A percentile compares a stretch with the other conserved stretches of the same genome.
Conservation (phyloP, 768 basidiomycete species). For the Boletus fagicola region DNA sequence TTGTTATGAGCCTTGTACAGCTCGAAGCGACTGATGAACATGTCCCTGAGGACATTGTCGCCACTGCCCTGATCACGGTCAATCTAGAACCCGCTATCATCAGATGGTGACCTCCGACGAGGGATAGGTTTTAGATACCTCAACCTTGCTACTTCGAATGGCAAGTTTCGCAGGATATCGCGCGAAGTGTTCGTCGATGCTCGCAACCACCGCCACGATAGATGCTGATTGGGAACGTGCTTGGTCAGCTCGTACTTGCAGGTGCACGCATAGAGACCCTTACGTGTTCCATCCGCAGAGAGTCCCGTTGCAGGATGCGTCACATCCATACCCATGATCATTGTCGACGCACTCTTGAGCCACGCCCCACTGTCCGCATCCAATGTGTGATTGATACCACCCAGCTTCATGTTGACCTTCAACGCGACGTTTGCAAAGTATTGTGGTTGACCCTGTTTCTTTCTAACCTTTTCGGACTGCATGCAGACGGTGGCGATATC, state of each 20-base stretch:
- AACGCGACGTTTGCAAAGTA: constrained; percentile 56
- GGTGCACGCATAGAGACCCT: neutral
- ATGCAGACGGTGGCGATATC: constrained; percentile 67
- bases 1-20: constrained; percentile 37
- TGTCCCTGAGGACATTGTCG: constrained; percentile 39
- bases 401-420: constrained; percentile 57
- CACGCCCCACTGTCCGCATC: constrained; percentile 39
- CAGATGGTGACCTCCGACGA: neutral
- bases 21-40: constrained; percentile 48
- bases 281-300: constrained; percentile 46
- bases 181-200: constrained; percentile 43
- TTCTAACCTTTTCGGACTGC: constrained; percentile 60
- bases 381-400: constrained; percentile 51
- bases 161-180: constrained; percentile 49
- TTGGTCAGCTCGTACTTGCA: neutral
- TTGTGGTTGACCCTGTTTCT: constrained; percentile 46
- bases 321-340: constrained; percentile 61
- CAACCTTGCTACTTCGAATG: constrained; percentile 59
- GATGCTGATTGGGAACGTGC: constrained; percentile 33
- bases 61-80: constrained; percentile 30
- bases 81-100: neutral
- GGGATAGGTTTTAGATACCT: constrained; percentile 39
- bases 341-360: constrained; percentile 44
- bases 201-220: constrained; percentile 54
- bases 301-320: constrained; percentile 69